These are phyloP conservation scores for Gamsiella multidivaricata DNA, from an alignment of 192 early-diverging fungal genomes.

Conservation along the genomic window DNA sequence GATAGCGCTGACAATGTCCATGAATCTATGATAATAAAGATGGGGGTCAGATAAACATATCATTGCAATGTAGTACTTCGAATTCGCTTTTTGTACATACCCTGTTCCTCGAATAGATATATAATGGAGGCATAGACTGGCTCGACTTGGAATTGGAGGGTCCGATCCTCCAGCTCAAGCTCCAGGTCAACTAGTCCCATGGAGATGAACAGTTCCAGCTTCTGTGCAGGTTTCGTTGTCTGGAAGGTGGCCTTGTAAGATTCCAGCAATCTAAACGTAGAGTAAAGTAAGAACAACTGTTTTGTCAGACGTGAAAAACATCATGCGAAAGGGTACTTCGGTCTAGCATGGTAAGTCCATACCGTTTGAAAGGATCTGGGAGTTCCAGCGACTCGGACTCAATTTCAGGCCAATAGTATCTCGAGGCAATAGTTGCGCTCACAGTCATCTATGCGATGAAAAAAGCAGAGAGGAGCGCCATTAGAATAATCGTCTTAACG, in stretches of 20 bases:
- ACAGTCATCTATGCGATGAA: conserved; percentile 39
- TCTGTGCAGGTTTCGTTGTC: conserved; percentile 65
- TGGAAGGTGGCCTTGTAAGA: conserved; percentile 61
- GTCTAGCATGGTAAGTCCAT: conserved; percentile 2
- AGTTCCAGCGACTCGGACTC: conserved; percentile 48
- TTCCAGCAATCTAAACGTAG: conserved; percentile 43
- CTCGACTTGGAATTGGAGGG: conserved; percentile 57
- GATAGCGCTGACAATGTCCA: conserved; percentile 24
- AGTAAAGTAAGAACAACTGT: not conserved
- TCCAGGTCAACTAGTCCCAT: conserved; percentile 66
- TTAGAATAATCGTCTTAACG: not conserved
- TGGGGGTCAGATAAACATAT: too few relatives aligned
- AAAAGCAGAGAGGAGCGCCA: not conserved
- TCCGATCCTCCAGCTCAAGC: conserved; percentile 65
- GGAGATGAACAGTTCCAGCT: conserved; percentile 65
- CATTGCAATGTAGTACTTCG: not conserved
- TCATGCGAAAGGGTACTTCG: not conserved
- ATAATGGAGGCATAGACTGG: conserved; percentile 69
- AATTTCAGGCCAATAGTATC: conserved; percentile 72
- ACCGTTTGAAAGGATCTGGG: conserved; percentile 56
- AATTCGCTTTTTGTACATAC: conserved; percentile 11
- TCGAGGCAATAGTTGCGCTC: conserved; percentile 64
- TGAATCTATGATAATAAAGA: conserved; percentile 1
- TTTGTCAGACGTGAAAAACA: not conserved
- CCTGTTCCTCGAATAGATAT: conserved; percentile 48